Evolutionary conservation across 75 land plant species (phyloP), one percentile per base, ranked within the genome.

Genomic region (Pinus tabuliformis): DNA sequence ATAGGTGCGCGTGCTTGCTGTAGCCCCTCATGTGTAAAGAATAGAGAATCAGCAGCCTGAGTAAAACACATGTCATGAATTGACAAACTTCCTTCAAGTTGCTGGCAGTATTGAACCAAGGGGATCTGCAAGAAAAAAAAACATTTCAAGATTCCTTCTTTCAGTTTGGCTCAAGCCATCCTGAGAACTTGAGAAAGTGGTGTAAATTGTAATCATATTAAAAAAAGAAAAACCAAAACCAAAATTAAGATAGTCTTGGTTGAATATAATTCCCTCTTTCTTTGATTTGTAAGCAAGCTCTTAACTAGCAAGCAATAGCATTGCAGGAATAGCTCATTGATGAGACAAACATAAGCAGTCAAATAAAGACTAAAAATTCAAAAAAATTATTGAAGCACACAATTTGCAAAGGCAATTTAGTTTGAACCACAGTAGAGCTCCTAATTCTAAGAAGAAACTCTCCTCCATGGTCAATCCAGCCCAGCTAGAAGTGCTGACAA

Each of bases 1-100:
- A 93, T 79, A n/a, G 99, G 99, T 22, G 98, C 98, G 73, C 96
- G 94, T 20, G 99, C 98, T 83, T 97, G 98, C 77, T 95, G 99
- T 81, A 97, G 84, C 9, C 92, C 91, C 73, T 95, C 99, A 76
- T 97, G 99, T 80, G 91, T 86, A 81, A 89, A 97, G 76, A 92
- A 97, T 33, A 97, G 79, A 11, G 93, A 93, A 83, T 97, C 99
- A 45, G 99, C 98, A 72, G 99, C 91, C 77, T 95, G 98, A 33
- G 96, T 92, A 79, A 97, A 92, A 77, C 98, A 93, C 64, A 89
- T 84, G 63, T 97, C 99, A 84, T 97, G 99, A 78, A 86, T 95
- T 58, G 98, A 95, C 60, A 97, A 85, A 57, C 94, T 95, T 11
- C 94, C 83, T 68, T 85, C 88, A 70, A 97, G 90, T 78, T 97